These are phyloP conservation scores for Cerrena zonata DNA, from an alignment of 1,284 basidiomycete genomes.

Conservation along the genomic window DNA sequence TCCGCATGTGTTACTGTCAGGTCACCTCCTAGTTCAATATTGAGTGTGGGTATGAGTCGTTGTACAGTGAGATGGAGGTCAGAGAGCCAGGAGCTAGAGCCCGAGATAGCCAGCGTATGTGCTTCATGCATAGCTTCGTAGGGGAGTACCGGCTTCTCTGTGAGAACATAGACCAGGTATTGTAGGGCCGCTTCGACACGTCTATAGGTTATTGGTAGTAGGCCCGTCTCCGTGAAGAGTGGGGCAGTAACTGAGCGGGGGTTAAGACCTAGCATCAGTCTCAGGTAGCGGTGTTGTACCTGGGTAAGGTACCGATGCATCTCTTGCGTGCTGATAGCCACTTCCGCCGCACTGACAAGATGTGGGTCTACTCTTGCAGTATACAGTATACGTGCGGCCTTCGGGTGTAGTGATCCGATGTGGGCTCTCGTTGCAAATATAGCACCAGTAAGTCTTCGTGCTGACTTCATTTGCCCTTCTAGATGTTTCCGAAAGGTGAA, in stretches of 20 bases:
- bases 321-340: slow-evolving; percentile 12
- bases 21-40: too few relatives aligned
- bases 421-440: neutral
- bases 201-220: slow-evolving; percentile 2
- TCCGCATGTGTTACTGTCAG: too few relatives aligned
- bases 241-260: neutral
- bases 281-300: slow-evolving; percentile 6
- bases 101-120: neutral
- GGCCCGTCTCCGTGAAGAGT: slow-evolving; percentile 10
- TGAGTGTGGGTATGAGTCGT: too few relatives aligned
- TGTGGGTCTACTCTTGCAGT: slow-evolving; percentile 27
- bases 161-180: slow-evolving; percentile 1
- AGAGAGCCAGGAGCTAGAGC: neutral
- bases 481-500: neutral
- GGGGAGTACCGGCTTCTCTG: neutral
- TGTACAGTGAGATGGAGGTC: neutral
- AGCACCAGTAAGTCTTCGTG: neutral
- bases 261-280: slow-evolving; percentile 7
- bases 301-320: neutral
- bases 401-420: slow-evolving; percentile 17
- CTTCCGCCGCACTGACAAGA: slow-evolving; percentile 24
- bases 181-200: slow-evolving; percentile 4
- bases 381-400: slow-evolving; percentile 18
- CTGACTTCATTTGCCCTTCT: neutral
- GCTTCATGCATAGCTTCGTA: neutral